Conservation (phyloP, 2,329 filamentous ascomycete species). For the Colletotrichum costaricense region DNA sequence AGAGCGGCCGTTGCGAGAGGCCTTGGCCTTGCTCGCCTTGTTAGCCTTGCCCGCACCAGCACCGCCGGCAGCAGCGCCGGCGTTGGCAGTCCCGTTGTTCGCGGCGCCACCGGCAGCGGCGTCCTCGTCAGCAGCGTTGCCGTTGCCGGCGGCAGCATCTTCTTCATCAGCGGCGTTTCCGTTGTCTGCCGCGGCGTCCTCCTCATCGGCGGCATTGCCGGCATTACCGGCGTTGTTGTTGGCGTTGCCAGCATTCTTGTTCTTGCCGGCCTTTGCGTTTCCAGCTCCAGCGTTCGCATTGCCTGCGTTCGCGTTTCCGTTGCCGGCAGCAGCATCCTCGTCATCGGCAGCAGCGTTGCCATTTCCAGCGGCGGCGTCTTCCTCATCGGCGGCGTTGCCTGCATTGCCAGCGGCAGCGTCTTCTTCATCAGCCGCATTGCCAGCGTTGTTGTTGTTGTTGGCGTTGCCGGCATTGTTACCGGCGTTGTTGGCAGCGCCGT, state of each 20-base stretch:
- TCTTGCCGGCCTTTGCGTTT: neutral
- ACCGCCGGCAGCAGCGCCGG: neutral
- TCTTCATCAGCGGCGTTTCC: slow-evolving; percentile 3
- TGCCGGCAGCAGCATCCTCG: neutral
- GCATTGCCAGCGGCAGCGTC: neutral
- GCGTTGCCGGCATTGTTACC: neutral
- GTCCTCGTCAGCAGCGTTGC: neutral
- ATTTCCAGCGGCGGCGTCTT: neutral
- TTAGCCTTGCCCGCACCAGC: neutral
- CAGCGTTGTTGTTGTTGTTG: neutral
- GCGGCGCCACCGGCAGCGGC: neutral
- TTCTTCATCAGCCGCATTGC: neutral
- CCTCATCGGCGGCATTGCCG: neutral
- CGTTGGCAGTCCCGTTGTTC: neutral
- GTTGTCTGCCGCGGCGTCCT: neutral
- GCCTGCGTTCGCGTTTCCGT: neutral
- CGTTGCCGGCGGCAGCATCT: neutral
- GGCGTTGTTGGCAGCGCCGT: neutral
- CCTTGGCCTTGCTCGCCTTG: slow-evolving; percentile 8
- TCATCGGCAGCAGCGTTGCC: neutral
- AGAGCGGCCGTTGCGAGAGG: neutral
- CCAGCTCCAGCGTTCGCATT: neutral
- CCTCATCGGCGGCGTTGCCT: neutral
- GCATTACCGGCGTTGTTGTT: slow-evolving; percentile 1
- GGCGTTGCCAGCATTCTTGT: neutral